A percentile compares a stretch with the other conserved stretches of the same genome.
Evolutionary conservation across 768 basidiomycete genomes (phyloP).

Genomic region (Psilocybe azurescens): DNA sequence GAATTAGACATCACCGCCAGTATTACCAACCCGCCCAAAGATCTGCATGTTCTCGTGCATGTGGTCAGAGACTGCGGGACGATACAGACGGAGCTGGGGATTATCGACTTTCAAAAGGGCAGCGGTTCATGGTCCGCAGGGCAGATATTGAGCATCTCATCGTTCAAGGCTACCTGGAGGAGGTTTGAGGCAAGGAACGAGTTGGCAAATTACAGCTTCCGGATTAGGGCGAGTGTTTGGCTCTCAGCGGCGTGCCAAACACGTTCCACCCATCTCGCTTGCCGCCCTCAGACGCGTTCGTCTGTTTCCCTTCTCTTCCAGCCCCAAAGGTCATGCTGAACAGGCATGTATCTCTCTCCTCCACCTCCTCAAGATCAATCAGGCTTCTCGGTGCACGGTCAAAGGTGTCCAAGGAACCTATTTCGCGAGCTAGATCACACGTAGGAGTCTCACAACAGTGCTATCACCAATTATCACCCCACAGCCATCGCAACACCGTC

Average conservation of each 20-base stretch:
- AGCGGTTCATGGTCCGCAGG: conserved; percentile 86
- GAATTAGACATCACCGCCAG: conserved; percentile 88
- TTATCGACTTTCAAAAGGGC: conserved; percentile 88
- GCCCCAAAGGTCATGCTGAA: conserved; percentile 26
- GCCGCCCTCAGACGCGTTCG: conserved; percentile 15
- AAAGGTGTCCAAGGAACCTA: neutral
- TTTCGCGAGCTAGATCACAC: neutral
- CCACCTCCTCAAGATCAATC: neutral
- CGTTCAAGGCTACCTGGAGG: conserved; percentile 91
- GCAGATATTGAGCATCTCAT: conserved; percentile 94
- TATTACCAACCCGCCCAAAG: conserved; percentile 84
- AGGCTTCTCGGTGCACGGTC: neutral
- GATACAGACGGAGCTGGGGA: conserved; percentile 91
- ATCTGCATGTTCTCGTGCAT: conserved; percentile 85
- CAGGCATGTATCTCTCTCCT: conserved; percentile 19
- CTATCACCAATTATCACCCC: conserved; percentile 6
- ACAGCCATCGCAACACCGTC: neutral
- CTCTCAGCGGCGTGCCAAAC: conserved; percentile 24
- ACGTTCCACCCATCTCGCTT: conserved; percentile 14
- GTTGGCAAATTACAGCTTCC: neutral
- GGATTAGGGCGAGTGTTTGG: conserved; percentile 20
- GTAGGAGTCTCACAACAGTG: conserved; percentile 7
- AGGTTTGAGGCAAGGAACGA: conserved; percentile 51
- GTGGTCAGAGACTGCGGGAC: conserved; percentile 91
- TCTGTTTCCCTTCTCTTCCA: conserved; percentile 7